Conservation (phyloP, 768 basidiomycete species). For the Pisolithus microcarpus region DNA sequence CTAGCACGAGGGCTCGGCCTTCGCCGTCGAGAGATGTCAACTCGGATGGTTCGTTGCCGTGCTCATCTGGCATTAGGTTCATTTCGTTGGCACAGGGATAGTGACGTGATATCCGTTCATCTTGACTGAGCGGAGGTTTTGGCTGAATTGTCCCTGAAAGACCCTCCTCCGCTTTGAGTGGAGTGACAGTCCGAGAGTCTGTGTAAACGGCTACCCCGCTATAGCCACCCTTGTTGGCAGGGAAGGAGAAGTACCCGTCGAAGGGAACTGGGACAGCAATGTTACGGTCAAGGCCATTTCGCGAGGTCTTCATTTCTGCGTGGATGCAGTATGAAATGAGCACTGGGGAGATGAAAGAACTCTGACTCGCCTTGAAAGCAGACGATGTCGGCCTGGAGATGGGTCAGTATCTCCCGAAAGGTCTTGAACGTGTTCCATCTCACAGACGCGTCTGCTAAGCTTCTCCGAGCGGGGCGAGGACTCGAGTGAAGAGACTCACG, state of each 20-base stretch:
- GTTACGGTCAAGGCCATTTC: conserved; percentile 55
- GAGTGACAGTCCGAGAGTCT: conserved; percentile 44
- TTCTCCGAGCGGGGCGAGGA: background rate
- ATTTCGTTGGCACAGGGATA: conserved; percentile 51
- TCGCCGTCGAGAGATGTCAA: conserved; percentile 64
- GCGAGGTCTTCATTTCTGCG: conserved; percentile 83
- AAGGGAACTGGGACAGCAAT: conserved; percentile 75
- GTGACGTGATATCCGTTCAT: conserved; percentile 55
- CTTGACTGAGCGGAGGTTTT: conserved; percentile 47
- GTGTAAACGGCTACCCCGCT: conserved; percentile 91
- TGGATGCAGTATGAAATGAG: background rate
- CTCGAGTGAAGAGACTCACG: conserved; percentile 44
- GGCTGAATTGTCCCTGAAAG: conserved; percentile 63
- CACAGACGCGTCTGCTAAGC: conserved; percentile 18
- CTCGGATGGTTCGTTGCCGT: conserved; percentile 32
- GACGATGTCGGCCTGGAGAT: conserved; percentile 80
- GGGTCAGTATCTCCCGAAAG: conserved; percentile 74
- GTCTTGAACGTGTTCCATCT: conserved; percentile 77
- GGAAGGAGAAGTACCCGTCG: conserved; percentile 89
- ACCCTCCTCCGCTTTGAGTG: conserved; percentile 80
- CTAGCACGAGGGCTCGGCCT: conserved; percentile 79
- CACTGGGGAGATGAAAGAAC: conserved; percentile 11
- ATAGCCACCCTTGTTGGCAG: conserved; percentile 71
- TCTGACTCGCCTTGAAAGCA: conserved; percentile 81
- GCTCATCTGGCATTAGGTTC: conserved; percentile 35